phyloP scores from a whole-genome alignment of 2,329 filamentous ascomycete genomes.

The Fusarium azukiicola region DNA sequence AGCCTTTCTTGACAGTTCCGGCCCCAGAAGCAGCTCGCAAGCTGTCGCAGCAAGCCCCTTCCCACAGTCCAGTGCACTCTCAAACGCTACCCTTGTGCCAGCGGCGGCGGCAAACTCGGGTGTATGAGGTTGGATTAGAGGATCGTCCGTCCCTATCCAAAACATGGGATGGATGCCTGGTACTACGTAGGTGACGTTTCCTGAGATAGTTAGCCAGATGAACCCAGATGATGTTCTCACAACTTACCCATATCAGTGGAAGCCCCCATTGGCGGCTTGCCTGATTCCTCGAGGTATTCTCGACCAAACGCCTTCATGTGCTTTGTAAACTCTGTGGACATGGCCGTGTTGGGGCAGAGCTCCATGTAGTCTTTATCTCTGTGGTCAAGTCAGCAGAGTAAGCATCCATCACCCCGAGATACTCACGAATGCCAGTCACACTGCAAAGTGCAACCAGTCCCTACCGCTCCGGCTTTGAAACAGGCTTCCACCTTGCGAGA shows the following conservation, averaged over 20 bases:
- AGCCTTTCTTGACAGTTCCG: constrained; percentile 27
- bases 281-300: constrained; percentile 30
- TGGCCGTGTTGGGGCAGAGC: constrained; percentile 42
- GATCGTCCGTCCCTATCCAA: constrained; percentile 45
- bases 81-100: constrained; percentile 37
- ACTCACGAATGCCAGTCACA: constrained; percentile 54
- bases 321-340: constrained; percentile 39
- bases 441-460: constrained; percentile 70
- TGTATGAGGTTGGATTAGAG: constrained; percentile 44
- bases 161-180: constrained; percentile 53
- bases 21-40: constrained; percentile 29
- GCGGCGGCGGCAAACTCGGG: constrained; percentile 45
- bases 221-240: rapidly evolving
- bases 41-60: constrained; percentile 50
- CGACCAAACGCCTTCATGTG: constrained; percentile 49
- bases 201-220: neutral
- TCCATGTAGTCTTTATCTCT: constrained; percentile 51
- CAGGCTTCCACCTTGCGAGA: constrained; percentile 62
- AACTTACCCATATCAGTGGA: constrained; percentile 51
- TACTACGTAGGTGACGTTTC: constrained; percentile 48
- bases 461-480: constrained; percentile 63
- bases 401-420: rapidly evolving
- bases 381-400: neutral
- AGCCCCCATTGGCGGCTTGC: constrained; percentile 45
- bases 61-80: constrained; percentile 44